Percentiles rank a stretch among this genome's conserved stretches.
Conservation (phyloP, 2,329 filamentous ascomycete genomes). For the Pseudogymnoascus sp. region DNA sequence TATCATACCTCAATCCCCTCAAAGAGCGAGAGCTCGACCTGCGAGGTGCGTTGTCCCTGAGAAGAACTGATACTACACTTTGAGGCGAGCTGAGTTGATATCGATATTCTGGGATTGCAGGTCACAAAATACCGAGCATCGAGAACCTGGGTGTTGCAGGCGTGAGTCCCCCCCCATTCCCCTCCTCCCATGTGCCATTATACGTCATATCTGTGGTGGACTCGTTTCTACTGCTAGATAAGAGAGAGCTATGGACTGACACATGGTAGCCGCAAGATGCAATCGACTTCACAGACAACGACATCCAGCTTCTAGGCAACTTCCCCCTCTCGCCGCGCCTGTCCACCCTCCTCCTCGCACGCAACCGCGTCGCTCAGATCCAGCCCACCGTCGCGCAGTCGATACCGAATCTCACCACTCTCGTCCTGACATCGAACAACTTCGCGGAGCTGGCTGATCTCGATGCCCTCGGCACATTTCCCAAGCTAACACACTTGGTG, state of each 20-base stretch:
- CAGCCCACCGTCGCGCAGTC: constrained; percentile 66
- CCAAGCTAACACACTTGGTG: constrained; percentile 69
- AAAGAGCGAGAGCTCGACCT: constrained; percentile 99
- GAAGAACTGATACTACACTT: constrained; percentile 95
- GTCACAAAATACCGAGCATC: constrained; percentile 94
- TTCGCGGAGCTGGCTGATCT: constrained; percentile 79
- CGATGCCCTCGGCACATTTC: constrained; percentile 66
- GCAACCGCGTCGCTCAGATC: constrained; percentile 80
- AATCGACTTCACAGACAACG: constrained; percentile 98
- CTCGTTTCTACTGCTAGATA: neutral
- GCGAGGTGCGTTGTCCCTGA: constrained; percentile 82
- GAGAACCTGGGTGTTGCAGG: constrained; percentile 95
- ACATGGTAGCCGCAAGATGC: constrained; percentile 73
- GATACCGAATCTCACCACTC: constrained; percentile 72
- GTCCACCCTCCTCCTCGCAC: constrained; percentile 77
- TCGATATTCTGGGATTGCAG: constrained; percentile 56
- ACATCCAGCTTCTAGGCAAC: constrained; percentile 82
- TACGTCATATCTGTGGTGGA: neutral
- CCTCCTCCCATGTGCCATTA: constrained; percentile 7
- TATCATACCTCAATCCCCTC: constrained; percentile 97
- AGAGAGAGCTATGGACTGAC: constrained; percentile 9
- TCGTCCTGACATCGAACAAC: constrained; percentile 79
- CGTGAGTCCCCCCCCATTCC: constrained; percentile 46
- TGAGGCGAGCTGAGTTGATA: constrained; percentile 77
- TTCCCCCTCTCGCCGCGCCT: constrained; percentile 88